Conservation (phyloP, 2,329 filamentous ascomycete species). For the Leptographium galeiforme region DNA sequence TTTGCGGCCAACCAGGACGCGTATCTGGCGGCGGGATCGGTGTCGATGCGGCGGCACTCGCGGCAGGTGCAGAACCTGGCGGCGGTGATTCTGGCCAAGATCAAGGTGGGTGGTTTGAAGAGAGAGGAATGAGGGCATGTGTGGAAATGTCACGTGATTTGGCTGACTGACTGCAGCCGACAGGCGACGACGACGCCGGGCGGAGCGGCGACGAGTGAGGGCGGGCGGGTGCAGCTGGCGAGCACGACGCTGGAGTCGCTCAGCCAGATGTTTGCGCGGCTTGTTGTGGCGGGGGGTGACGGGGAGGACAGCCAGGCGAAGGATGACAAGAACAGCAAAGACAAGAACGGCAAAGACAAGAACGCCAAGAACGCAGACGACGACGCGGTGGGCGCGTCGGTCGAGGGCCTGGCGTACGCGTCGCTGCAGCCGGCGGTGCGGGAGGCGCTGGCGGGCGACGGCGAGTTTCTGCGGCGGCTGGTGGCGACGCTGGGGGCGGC, state of each 20-base stretch:
- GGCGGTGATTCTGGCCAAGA: slow-evolving; percentile 63
- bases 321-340: background rate
- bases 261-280: slow-evolving; percentile 48
- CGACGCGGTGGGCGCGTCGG: slow-evolving; percentile 14
- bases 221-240: slow-evolving; percentile 28
- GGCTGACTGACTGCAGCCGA: slow-evolving; percentile 34
- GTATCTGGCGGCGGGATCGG: slow-evolving; percentile 45
- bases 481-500: slow-evolving; percentile 48
- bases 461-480: slow-evolving; percentile 54
- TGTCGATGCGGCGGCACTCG: slow-evolving; percentile 47
- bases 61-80: slow-evolving; percentile 50
- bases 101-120: slow-evolving; percentile 41
- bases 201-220: background rate
- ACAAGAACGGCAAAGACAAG: background rate
- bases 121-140: background rate
- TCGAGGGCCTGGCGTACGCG: slow-evolving; percentile 87
- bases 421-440: slow-evolving; percentile 78
- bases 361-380: slow-evolving; percentile 24
- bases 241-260: slow-evolving; percentile 53
- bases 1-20: slow-evolving; percentile 38
- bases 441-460: slow-evolving; percentile 61
- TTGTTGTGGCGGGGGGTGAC: slow-evolving; percentile 36
- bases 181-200: slow-evolving; percentile 37
- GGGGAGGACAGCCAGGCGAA: slow-evolving; percentile 9
- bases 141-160: background rate